phyloP scores from a whole-genome alignment of 2,329 filamentous ascomycete genomes.

The Ambrosiella beaveri region DNA sequence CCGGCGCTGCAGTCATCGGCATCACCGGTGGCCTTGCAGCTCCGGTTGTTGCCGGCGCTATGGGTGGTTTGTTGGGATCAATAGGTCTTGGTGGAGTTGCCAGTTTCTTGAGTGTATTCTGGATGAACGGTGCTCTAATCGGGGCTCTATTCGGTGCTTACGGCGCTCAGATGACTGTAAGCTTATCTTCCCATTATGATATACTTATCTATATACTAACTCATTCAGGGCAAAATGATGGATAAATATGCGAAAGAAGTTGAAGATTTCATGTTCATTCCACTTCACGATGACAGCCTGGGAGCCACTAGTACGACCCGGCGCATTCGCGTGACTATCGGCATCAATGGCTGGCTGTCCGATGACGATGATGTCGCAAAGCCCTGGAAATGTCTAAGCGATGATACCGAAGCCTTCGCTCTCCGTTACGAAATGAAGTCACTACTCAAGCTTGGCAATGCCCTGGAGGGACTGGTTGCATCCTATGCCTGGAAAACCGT shows the following conservation, averaged over 20 bases:
- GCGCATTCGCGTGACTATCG: conserved; percentile 63
- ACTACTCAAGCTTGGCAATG: conserved; percentile 57
- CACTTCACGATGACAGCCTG: conserved; percentile 30
- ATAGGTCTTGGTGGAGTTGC: conserved; percentile 73
- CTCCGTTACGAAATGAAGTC: conserved; percentile 68
- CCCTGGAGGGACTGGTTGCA: conserved; percentile 52
- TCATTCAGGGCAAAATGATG: conserved; percentile 53
- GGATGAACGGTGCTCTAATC: conserved; percentile 70
- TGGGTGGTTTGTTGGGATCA: conserved; percentile 69
- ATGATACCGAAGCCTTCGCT: conserved; percentile 64
- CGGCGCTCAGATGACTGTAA: conserved; percentile 53
- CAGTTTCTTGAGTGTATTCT: conserved; percentile 70
- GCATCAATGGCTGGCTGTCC: conserved; percentile 73
- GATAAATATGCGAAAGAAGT: conserved; percentile 77
- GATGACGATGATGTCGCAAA: conserved; percentile 56
- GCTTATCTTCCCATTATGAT: conserved; percentile 8
- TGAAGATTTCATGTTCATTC: conserved; percentile 65
- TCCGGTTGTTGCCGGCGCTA: conserved; percentile 68
- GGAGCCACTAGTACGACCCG: neutral
- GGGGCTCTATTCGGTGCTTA: conserved; percentile 81
- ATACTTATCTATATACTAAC: neutral
- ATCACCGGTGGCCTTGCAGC: conserved; percentile 83
- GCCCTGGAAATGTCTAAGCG: conserved; percentile 61
- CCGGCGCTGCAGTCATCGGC: conserved; percentile 77
- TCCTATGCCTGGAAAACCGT: conserved; percentile 60